Evolutionary conservation across 768 basidiomycete species (phyloP).

Genomic region (Boletus rubescentipes): DNA sequence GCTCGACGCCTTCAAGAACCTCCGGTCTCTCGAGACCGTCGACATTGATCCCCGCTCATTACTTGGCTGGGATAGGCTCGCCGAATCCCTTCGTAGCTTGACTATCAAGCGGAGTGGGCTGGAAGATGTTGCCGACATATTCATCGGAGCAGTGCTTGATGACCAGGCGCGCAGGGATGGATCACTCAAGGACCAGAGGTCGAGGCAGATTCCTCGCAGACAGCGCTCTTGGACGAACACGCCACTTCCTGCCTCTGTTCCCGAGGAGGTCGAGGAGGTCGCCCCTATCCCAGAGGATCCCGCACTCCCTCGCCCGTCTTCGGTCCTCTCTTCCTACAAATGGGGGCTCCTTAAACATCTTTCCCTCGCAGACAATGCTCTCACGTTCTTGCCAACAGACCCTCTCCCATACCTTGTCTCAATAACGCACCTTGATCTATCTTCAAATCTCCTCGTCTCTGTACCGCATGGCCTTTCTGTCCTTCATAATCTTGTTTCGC

Average conservation of each 20-base stretch:
- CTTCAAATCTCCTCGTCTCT: conserved; percentile 86
- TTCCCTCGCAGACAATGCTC: conserved; percentile 73
- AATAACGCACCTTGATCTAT: conserved; percentile 82
- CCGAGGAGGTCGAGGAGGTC: conserved; percentile 44
- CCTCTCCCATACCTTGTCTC: conserved; percentile 66
- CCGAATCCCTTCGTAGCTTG: conserved; percentile 68
- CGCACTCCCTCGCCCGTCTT: conserved; percentile 28
- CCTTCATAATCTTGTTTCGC: conserved; percentile 79
- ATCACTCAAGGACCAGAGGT: conserved; percentile 45
- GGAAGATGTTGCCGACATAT: conserved; percentile 76
- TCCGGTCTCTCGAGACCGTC: conserved; percentile 69
- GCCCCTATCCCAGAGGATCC: conserved; percentile 13
- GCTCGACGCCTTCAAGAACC: conserved; percentile 80
- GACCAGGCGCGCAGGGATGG: conserved; percentile 68
- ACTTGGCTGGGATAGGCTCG: conserved; percentile 80
- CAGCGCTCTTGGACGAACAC: conserved; percentile 50
- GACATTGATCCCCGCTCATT: conserved; percentile 83
- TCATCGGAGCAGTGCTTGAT: conserved; percentile 74
- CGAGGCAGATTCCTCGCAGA: conserved; percentile 43
- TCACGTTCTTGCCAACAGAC: conserved; percentile 76
- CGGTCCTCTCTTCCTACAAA: conserved; percentile 53
- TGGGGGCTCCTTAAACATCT: conserved; percentile 79
- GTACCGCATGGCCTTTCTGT: conserved; percentile 74
- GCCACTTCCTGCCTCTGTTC: conserved; percentile 55
- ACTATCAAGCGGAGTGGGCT: conserved; percentile 78